Evolutionary conservation across 495 filamentous ascomycete species (phyloP), one percentile per base, ranked within the genome.

Genomic region (Aspergillus egyptiacus): DNA sequence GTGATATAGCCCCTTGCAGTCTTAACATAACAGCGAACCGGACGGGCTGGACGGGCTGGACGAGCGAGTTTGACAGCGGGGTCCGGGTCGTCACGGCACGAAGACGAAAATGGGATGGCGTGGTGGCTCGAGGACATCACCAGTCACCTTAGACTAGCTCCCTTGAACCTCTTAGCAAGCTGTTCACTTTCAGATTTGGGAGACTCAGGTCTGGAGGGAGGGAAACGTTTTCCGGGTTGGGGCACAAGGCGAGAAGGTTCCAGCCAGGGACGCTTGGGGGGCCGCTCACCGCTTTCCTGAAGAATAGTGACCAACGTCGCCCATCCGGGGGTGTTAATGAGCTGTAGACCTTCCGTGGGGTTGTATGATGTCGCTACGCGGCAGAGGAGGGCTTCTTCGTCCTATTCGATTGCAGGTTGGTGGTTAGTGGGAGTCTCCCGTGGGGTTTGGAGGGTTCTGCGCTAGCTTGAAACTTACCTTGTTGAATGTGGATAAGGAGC

Each of bases 101-200:
- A 7, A 28, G 10, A 41, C n/a, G 13, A n/a, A 23, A 10, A n/a
- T 31, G 34, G 23, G 11, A 20, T 15, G 51, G 17, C 28, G 28
- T 9, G 40, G 28, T 20, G 46, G 42, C 27, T 32, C 33, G 40
- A 38, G 39, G 40, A 48, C 30, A 47, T 52, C 30, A 45, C 45
- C 38, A 53, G 57, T 71, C 69, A 82, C 62, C 74, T 90, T 81
- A 96, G 77, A 81, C 88, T 96, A 89, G 95, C 82, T 80, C 87
- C 86, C 85, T 91, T 90, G 77, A 96, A 86, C 78, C 88, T 85
- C 84, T 96, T 96, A 96, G 91, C 83, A 88, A 96, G 86, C 62
- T 83, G 83, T 78, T 87, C 86, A 69, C 71, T 68, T 63, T 71
- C 73, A 51, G 62, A 67, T 51, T 64, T 70, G 56, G 70, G 66